A percentile compares a stretch with the other conserved stretches of the same genome.
Conservation (phyloP, 345 rosid species). For the Rhizophora apiculata region DNA sequence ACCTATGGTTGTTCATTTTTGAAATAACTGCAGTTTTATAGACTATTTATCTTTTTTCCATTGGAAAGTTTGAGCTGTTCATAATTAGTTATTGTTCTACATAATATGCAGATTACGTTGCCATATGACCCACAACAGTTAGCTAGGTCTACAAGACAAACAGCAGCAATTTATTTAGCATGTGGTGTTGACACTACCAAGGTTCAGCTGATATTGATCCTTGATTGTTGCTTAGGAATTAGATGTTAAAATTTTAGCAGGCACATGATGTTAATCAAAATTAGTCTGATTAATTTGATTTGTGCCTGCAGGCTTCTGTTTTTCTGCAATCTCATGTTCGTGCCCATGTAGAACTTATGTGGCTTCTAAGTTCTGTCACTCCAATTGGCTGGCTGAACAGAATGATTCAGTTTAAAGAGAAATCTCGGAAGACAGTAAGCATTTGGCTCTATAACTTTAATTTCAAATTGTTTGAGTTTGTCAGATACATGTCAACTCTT, state of each 20-base stretch:
- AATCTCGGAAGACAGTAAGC: slow-evolving; percentile 79
- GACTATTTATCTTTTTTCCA: neutral
- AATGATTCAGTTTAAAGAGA: slow-evolving; percentile 95
- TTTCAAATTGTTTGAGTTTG: slow-evolving; percentile 1
- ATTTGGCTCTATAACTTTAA: slow-evolving; percentile 22
- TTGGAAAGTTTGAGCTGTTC: neutral
- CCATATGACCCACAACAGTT: slow-evolving; percentile 69
- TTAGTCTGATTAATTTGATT: slow-evolving; percentile 10
- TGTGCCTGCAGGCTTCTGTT: slow-evolving; percentile 68
- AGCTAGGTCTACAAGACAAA: slow-evolving; percentile 68
- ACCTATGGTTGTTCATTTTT: too few relatives aligned
- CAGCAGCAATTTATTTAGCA: slow-evolving; percentile 88
- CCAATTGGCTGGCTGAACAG: slow-evolving; percentile 87
- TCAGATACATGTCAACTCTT: neutral
- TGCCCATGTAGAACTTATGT: slow-evolving; percentile 79
- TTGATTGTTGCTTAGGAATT: slow-evolving; percentile 1
- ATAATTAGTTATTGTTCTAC: neutral
- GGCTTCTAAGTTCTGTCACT: slow-evolving; percentile 72
- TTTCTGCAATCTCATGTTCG: slow-evolving; percentile 88
- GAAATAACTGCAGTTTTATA: neutral
- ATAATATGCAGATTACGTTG: slow-evolving; percentile 52
- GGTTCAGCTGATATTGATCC: slow-evolving; percentile 34
- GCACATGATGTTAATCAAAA: neutral
- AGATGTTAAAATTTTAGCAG: neutral
- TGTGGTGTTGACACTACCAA: slow-evolving; percentile 81